Evolutionary conservation across 768 basidiomycete genomes (phyloP).

Genomic region (Leucosporidium yakuticum): DNA sequence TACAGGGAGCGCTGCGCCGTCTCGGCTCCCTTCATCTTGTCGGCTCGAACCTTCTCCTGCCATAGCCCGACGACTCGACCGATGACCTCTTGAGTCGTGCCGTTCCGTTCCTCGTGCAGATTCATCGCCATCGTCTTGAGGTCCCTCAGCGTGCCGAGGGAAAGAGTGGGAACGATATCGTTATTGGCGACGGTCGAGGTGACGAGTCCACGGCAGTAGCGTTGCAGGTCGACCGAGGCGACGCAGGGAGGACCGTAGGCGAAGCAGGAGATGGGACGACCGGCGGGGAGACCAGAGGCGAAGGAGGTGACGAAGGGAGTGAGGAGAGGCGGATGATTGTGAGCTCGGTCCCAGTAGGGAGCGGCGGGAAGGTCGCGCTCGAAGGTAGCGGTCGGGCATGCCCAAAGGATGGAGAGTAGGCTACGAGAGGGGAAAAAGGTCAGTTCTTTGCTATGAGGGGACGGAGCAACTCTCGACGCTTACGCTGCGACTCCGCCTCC

Average conservation of each 20-base stretch:
- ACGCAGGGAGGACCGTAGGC: constrained; percentile 44
- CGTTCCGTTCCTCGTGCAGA: constrained; percentile 42
- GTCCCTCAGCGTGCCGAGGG: constrained; percentile 42
- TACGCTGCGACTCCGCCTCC: constrained; percentile 45
- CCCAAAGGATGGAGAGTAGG: neutral
- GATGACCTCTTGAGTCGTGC: constrained; percentile 45
- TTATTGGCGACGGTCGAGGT: constrained; percentile 41
- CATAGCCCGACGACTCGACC: constrained; percentile 43
- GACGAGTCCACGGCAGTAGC: constrained; percentile 43
- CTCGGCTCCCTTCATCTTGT: neutral
- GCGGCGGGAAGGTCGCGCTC: neutral
- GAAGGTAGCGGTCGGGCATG: constrained; percentile 3
- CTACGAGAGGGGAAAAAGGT: constrained; percentile 26
- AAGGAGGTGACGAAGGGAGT: constrained; percentile 44
- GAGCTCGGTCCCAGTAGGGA: neutral
- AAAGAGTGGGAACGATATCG: constrained; percentile 43
- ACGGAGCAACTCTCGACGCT: constrained; percentile 27
- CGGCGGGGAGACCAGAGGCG: constrained; percentile 42
- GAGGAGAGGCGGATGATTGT: constrained; percentile 32
- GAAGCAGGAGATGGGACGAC: constrained; percentile 45
- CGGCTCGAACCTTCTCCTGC: constrained; percentile 32
- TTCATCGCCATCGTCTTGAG: constrained; percentile 45
- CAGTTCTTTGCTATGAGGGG: constrained; percentile 40
- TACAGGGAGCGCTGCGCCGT: constrained; percentile 4
- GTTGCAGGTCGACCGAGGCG: constrained; percentile 43